These are phyloP conservation scores for Leptographium lundbergii DNA, from an alignment of 2,329 filamentous ascomycete genomes.

Conservation along the genomic window DNA sequence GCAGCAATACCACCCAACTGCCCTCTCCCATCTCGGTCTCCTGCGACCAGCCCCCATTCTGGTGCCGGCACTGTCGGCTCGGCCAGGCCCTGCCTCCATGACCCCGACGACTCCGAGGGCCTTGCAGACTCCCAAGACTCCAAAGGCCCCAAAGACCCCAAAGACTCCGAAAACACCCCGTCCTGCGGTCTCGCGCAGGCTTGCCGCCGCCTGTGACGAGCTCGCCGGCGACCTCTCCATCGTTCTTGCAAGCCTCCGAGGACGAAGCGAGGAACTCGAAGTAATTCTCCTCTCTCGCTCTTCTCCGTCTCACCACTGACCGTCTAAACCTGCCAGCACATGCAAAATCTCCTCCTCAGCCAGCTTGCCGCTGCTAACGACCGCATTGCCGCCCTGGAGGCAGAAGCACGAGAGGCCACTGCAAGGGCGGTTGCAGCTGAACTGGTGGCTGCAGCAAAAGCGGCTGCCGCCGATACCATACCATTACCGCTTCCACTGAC, in stretches of 20 bases:
- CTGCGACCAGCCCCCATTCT: too few relatives aligned
- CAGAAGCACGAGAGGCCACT: conserved; percentile 19
- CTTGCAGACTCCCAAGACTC: too few relatives aligned
- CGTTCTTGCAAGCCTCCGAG: conserved; percentile 37
- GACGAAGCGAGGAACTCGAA: conserved; percentile 44
- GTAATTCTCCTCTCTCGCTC: not conserved
- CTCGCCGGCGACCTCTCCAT: conserved; percentile 37
- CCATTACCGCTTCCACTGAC: too few relatives aligned
- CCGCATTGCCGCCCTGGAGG: conserved; percentile 47
- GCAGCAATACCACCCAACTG: not conserved
- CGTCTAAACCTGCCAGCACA: not conserved
- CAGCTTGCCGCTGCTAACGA: conserved; percentile 15
- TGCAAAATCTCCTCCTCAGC: conserved; percentile 38
- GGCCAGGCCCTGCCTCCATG: too few relatives aligned
- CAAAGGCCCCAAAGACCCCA: too few relatives aligned
- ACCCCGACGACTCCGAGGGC: too few relatives aligned
- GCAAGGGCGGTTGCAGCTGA: too few relatives aligned
- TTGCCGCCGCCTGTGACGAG: conserved; percentile 23
- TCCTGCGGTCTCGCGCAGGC: not conserved
- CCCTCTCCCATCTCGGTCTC: too few relatives aligned
- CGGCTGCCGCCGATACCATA: too few relatives aligned
- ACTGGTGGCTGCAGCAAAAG: too few relatives aligned
- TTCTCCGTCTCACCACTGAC: not conserved
- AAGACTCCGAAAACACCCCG: too few relatives aligned
- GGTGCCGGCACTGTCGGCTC: too few relatives aligned